Conservation (phyloP, 371 early-diverging fungal species). For the Mortierella sp. region DNA sequence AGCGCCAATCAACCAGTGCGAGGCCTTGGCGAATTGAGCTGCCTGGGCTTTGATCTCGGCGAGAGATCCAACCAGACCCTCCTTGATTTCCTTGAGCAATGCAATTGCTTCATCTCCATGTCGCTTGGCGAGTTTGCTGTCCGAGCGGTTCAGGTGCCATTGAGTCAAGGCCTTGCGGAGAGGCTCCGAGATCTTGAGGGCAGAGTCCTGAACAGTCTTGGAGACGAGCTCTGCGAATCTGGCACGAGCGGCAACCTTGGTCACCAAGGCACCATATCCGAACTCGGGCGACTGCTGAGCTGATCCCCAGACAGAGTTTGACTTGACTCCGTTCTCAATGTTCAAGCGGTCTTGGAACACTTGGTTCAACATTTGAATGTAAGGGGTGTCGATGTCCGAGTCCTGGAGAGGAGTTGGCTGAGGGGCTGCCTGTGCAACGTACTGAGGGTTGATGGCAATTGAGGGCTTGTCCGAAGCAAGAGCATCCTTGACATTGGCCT, state of each 20-base stretch:
- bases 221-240: conserved; percentile 74
- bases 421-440: conserved; percentile 31
- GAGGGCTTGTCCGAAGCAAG: conserved; percentile 45
- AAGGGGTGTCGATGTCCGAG: conserved; percentile 72
- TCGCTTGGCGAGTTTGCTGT: conserved; percentile 65
- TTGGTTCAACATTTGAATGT: conserved; percentile 82
- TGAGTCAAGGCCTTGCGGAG: conserved; percentile 70
- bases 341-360: conserved; percentile 81
- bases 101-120: conserved; percentile 58
- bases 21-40: conserved; percentile 63
- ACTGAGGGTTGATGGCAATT: conserved; percentile 55
- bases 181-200: conserved; percentile 59
- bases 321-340: conserved; percentile 77
- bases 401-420: conserved; percentile 21
- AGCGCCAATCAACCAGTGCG: conserved; percentile 90
- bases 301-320: conserved; percentile 64
- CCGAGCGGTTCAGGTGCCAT: conserved; percentile 72
- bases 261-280: conserved; percentile 83
- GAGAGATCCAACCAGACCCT: conserved; percentile 43
- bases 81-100: conserved; percentile 54
- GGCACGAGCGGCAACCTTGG: conserved; percentile 75
- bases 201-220: conserved; percentile 63
- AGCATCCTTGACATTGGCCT: conserved; percentile 58
- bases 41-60: conserved; percentile 54
- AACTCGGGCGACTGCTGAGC: conserved; percentile 82